Evolutionary conservation across 495 filamentous ascomycete species (phyloP).

Genomic region (Podospora comata): DNA sequence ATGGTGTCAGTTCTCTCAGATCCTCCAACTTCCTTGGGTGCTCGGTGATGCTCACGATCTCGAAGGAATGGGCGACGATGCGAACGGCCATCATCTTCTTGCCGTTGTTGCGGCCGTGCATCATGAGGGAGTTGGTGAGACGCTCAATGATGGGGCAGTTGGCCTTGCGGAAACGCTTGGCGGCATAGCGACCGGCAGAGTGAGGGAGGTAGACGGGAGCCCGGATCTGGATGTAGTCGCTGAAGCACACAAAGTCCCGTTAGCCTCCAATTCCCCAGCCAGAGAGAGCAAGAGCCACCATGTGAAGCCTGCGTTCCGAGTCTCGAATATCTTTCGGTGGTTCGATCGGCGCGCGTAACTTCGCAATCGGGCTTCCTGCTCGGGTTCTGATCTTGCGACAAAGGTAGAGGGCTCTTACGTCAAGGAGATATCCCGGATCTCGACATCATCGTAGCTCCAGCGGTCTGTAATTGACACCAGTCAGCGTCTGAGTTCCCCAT

Average conservation of each 20-base stretch:
- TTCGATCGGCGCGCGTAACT: background rate
- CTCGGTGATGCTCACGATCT: slow-evolving; percentile 69
- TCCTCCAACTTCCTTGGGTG: background rate
- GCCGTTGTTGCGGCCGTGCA: slow-evolving; percentile 99
- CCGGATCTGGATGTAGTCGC: slow-evolving; percentile 99
- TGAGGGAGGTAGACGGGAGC: slow-evolving; percentile 97
- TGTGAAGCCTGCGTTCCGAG: slow-evolving; percentile 7
- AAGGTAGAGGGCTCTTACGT: slow-evolving; percentile 66
- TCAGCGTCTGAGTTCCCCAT: slow-evolving; percentile 27
- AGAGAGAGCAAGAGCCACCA: background rate
- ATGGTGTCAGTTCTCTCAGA: slow-evolving; percentile 13
- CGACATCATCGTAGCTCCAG: slow-evolving; percentile 95
- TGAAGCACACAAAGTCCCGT: slow-evolving; percentile 48
- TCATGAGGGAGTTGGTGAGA: slow-evolving; percentile 99
- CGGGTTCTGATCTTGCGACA: background rate
- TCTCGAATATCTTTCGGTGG: slow-evolving; percentile 10
- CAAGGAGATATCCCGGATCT: slow-evolving; percentile 98
- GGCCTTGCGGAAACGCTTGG: slow-evolving; percentile 99
- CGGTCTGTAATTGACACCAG: slow-evolving; percentile 32
- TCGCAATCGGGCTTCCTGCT: background rate
- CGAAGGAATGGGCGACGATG: slow-evolving; percentile 98
- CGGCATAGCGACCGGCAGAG: slow-evolving; percentile 96
- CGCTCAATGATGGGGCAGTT: slow-evolving; percentile 99
- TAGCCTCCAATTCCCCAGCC: slow-evolving; percentile 37
- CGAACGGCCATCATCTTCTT: slow-evolving; percentile 99